These are phyloP conservation scores for Starmerella riodocensis DNA, from an alignment of 805 yeast species.

Conservation along the genomic window DNA sequence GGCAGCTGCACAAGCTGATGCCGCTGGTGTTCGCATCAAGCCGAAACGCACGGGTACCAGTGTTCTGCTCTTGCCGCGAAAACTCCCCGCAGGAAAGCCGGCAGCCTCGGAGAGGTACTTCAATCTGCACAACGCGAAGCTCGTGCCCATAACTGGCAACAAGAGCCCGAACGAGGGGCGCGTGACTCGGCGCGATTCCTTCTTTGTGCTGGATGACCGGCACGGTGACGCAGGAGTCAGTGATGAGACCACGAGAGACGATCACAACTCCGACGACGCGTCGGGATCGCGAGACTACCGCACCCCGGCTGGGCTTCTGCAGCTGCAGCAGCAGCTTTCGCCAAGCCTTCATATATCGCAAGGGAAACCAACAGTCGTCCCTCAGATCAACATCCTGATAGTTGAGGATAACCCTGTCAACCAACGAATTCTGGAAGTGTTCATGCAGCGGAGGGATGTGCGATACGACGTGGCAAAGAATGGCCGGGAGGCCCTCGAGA, in stretches of 20 bases:
- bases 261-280: too few species aligned
- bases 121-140: neutral
- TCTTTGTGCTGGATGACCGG: too few species aligned
- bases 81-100: conserved; percentile 4
- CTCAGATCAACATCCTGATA: conserved; percentile 77
- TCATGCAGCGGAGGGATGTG: conserved; percentile 71
- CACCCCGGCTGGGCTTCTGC: neutral
- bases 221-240: too few species aligned
- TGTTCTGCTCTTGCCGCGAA: conserved; percentile 18
- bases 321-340: conserved; percentile 9
- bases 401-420: conserved; percentile 95
- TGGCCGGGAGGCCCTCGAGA: conserved; percentile 89
- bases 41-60: conserved; percentile 1
- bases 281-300: too few species aligned
- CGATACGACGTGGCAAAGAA: conserved; percentile 77
- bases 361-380: conserved; percentile 39
- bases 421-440: conserved; percentile 80
- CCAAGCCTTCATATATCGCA: conserved; percentile 6
- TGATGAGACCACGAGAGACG: too few species aligned
- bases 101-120: neutral
- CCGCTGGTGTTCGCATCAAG: too few species aligned
- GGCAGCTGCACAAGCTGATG: too few species aligned
- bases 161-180: neutral
- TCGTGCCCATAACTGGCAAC: conserved; percentile 1
- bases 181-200: too few species aligned